Conservation (phyloP, 257 asterid species). For the Verbascum thapsus region DNA sequence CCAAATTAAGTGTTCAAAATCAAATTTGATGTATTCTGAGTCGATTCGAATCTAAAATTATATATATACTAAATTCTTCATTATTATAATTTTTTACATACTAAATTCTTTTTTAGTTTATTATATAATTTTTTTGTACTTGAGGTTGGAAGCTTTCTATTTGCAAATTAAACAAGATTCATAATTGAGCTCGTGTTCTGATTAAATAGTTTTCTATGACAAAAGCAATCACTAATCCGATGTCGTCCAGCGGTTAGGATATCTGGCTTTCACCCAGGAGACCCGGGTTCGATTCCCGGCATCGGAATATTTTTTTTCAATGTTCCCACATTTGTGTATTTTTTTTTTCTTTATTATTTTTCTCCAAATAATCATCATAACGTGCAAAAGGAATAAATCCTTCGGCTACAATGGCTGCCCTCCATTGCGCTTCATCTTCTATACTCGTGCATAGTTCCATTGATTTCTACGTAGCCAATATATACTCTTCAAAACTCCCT, state of each 20-base stretch:
- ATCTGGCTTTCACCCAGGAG: conserved; percentile 82
- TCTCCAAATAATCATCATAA: not conserved
- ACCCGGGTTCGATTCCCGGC: conserved; percentile 89
- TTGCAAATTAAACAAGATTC: too few relatives aligned
- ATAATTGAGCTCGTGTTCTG: too few relatives aligned
- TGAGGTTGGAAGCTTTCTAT: too few relatives aligned
- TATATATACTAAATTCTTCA: too few relatives aligned
- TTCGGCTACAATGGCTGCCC: conserved; percentile 36
- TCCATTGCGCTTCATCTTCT: conserved; percentile 23
- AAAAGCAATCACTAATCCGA: conserved; percentile 42
- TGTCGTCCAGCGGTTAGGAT: conserved; percentile 91
- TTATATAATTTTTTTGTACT: too few relatives aligned
- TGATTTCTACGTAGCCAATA: conserved; percentile 11
- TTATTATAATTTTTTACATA: too few relatives aligned
- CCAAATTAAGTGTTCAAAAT: too few relatives aligned
- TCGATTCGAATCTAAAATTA: too few relatives aligned
- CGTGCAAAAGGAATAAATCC: conserved; percentile 1
- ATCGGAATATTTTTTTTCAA: conserved; percentile 34
- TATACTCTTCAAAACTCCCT: conserved; percentile 20
- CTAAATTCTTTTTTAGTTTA: too few relatives aligned
- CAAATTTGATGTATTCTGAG: too few relatives aligned
- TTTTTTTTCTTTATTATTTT: not conserved
- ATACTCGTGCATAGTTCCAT: conserved; percentile 15
- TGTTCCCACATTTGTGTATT: not conserved
- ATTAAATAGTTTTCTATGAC: too few relatives aligned